Evolutionary conservation across 2,329 filamentous ascomycete genomes (phyloP).

Genomic region (Aquanectria penicillioides): DNA sequence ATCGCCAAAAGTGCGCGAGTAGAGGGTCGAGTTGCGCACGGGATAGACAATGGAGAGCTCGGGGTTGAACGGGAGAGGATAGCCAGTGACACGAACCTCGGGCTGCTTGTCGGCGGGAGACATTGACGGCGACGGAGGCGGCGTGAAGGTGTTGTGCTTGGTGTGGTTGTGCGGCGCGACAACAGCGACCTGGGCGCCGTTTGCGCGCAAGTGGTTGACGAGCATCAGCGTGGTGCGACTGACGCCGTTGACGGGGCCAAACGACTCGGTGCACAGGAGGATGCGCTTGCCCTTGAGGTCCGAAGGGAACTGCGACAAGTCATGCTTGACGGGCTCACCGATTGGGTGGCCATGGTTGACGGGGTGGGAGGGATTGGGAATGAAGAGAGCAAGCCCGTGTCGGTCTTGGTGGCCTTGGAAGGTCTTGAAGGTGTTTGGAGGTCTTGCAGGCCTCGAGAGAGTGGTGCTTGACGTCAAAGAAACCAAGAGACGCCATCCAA

Average conservation of each 20-base stretch:
- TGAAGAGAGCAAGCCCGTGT: conserved; percentile 15
- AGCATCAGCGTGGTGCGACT: conserved; percentile 76
- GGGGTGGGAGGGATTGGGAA: conserved; percentile 7
- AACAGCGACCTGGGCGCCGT: conserved; percentile 72
- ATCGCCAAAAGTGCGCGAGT: conserved; percentile 66
- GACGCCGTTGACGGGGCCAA: conserved; percentile 79
- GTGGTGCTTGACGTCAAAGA: too few relatives aligned
- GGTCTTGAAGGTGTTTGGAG: too few relatives aligned
- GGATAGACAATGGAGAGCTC: conserved; percentile 77
- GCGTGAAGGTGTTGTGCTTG: conserved; percentile 63
- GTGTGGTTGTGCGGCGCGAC: conserved; percentile 71
- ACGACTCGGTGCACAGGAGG: conserved; percentile 75
- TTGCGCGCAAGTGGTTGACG: conserved; percentile 71
- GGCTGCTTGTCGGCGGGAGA: conserved; percentile 46
- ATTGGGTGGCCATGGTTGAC: too few relatives aligned
- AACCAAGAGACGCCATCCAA: background rate
- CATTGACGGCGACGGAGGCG: conserved; percentile 48
- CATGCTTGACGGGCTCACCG: conserved; percentile 43
- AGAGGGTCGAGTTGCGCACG: conserved; percentile 71
- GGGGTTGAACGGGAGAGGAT: conserved; percentile 76
- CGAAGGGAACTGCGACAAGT: conserved; percentile 57
- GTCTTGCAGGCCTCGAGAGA: too few relatives aligned
- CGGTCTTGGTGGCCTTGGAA: background rate
- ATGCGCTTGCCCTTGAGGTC: conserved; percentile 69
- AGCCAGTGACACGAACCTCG: conserved; percentile 71